These are phyloP conservation scores for Suillus clintonianus DNA, from an alignment of 768 basidiomycete genomes.

Conservation along the genomic window DNA sequence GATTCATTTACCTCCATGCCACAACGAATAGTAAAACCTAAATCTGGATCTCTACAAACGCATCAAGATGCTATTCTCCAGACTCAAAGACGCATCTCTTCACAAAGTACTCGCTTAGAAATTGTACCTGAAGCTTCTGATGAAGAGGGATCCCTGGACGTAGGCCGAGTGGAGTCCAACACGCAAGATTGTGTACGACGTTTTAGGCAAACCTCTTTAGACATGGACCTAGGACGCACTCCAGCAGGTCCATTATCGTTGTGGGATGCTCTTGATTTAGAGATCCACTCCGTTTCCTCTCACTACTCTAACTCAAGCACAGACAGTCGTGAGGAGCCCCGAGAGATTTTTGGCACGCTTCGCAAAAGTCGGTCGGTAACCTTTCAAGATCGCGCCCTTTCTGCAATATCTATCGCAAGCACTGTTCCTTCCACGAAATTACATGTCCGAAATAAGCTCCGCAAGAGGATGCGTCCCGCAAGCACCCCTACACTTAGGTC, in stretches of 20 bases:
- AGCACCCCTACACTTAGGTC: conserved; percentile 27
- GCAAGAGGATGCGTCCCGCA: conserved; percentile 37
- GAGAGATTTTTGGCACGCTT: conserved; percentile 25
- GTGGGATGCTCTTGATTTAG: conserved; percentile 46
- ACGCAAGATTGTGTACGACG: not conserved
- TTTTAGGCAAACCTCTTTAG: conserved; percentile 4
- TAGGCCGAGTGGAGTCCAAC: conserved; percentile 5
- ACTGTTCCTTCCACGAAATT: conserved; percentile 33
- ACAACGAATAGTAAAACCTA: conserved; percentile 4
- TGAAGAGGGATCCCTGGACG: conserved; percentile 16
- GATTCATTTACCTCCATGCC: conserved; percentile 5
- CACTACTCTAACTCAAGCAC: conserved; percentile 11
- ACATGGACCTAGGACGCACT: conserved; percentile 14
- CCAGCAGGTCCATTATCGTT: conserved; percentile 35
- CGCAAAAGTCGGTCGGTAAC: conserved; percentile 25
- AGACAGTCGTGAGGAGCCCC: conserved; percentile 18
- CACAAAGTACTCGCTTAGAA: conserved; percentile 9
- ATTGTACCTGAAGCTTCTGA: conserved; percentile 17
- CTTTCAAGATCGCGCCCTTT: conserved; percentile 23
- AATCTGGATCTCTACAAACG: not conserved
- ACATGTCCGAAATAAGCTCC: conserved; percentile 40
- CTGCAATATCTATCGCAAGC: conserved; percentile 37
- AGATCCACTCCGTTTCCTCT: conserved; percentile 26
- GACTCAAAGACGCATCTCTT: conserved; percentile 13
- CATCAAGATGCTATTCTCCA: not conserved